Conservation (phyloP, 768 basidiomycete species). For the Paxillus rubicundulus region DNA sequence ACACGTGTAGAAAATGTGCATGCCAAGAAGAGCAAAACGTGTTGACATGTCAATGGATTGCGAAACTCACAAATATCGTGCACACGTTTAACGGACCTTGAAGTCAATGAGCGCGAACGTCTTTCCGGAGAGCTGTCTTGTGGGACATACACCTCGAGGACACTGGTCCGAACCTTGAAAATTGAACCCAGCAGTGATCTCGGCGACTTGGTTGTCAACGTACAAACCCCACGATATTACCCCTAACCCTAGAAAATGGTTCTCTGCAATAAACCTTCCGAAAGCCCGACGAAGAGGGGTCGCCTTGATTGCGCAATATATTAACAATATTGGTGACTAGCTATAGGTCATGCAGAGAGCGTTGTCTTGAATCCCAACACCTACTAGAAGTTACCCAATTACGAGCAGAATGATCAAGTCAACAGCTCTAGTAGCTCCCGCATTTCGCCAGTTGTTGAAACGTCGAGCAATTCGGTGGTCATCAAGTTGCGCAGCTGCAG, state of each 20-base stretch:
- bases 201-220: neutral
- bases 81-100: constrained; percentile 8
- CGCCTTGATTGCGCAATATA: constrained; percentile 6
- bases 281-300: constrained; percentile 2
- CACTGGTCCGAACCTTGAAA: neutral
- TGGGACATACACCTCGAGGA: neutral
- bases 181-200: neutral
- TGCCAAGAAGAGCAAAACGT: constrained; percentile 28
- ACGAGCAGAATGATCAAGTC: neutral
- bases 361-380: no score
- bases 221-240: neutral
- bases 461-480: constrained; percentile 1
- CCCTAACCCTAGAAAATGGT: constrained; percentile 8
- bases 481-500: neutral
- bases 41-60: constrained; percentile 14
- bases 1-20: constrained; percentile 44
- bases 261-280: neutral
- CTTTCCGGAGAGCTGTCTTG: neutral
- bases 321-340: no score
- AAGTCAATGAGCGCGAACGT: neutral
- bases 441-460: neutral
- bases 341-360: no score
- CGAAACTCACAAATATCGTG: constrained; percentile 7
- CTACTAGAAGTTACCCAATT: no score
- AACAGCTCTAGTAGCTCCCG: neutral